Percentiles rank a stretch among this genome's conserved stretches.
These are phyloP conservation scores for Ballota nigra DNA, from an alignment of 257 asterid species.

Conservation along the genomic window DNA sequence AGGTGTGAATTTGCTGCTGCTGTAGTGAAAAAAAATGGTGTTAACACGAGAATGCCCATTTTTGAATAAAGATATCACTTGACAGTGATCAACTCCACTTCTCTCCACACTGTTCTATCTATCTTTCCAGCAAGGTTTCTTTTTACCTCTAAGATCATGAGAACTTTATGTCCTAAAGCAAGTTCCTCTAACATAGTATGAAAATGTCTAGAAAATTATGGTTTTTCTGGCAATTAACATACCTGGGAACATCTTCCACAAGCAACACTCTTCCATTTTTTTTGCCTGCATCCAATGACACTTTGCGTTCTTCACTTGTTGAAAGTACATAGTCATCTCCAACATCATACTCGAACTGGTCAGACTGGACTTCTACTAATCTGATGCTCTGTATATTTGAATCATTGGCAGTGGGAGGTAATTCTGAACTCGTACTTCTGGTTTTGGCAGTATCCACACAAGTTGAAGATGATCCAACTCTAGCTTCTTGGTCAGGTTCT, in stretches of 20 bases:
- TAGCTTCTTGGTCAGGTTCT: conserved; percentile 37
- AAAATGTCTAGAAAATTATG: conserved; percentile 36
- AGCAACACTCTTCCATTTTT: conserved; percentile 34
- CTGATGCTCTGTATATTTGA: conserved; percentile 27
- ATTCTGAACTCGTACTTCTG: conserved; percentile 31
- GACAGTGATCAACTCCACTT: conserved; percentile 30
- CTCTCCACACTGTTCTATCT: conserved; percentile 29
- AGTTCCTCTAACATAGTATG: conserved; percentile 34
- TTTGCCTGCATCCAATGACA: conserved; percentile 27
- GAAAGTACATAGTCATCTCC: conserved; percentile 37
- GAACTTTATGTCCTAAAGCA: conserved; percentile 27
- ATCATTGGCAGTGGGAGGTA: conserved; percentile 26
- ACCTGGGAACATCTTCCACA: conserved; percentile 43
- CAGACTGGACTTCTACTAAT: conserved; percentile 30
- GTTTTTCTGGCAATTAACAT: conserved; percentile 34
- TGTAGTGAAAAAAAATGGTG: conserved; percentile 31
- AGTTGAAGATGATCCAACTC: conserved; percentile 32
- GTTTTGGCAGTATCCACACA: conserved; percentile 28
- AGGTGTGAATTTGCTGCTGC: conserved; percentile 29
- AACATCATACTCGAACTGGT: conserved; percentile 39
- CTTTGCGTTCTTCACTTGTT: conserved; percentile 29
- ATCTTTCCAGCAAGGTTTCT: conserved; percentile 29
- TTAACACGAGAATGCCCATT: conserved; percentile 36
- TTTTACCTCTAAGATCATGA: conserved; percentile 30
- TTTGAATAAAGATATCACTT: conserved; percentile 26